A percentile compares a stretch with the other conserved stretches of the same genome.
Evolutionary conservation across 768 basidiomycete genomes (phyloP).

Genomic region (Pleurotus eryngii): DNA sequence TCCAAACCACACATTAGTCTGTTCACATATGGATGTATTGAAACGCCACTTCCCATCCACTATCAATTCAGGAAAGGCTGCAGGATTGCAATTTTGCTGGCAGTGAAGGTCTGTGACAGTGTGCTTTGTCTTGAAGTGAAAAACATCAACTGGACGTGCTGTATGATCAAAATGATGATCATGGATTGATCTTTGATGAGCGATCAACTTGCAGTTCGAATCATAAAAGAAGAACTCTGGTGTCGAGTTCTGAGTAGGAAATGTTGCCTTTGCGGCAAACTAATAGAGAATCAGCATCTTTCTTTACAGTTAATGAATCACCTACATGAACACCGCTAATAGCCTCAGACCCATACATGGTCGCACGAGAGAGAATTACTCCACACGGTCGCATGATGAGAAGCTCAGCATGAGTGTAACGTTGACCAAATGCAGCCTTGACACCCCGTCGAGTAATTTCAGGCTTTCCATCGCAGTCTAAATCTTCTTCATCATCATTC

Average conservation of each 20-base stretch:
- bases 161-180: too few relatives aligned
- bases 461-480: slow-evolving; percentile 7
- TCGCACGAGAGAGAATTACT: background rate
- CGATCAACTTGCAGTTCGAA: background rate
- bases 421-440: slow-evolving; percentile 17
- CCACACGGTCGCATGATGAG: slow-evolving; percentile 27
- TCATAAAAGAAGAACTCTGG: background rate
- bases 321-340: background rate
- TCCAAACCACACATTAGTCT: slow-evolving; percentile 25
- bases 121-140: too few relatives aligned
- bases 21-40: slow-evolving; percentile 31
- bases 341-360: background rate
- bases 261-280: background rate
- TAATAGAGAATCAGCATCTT: background rate
- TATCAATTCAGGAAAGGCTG: slow-evolving; percentile 14
- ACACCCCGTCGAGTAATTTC: too few relatives aligned
- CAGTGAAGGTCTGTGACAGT: slow-evolving; percentile 13
- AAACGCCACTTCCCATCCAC: slow-evolving; percentile 2
- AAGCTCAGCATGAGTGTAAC: slow-evolving; percentile 27
- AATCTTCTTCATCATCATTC: background rate
- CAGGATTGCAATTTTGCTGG: slow-evolving; percentile 20
- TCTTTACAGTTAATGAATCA: background rate
- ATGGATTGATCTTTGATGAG: background rate
- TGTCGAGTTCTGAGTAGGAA: background rate
- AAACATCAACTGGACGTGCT: too few relatives aligned